Evolutionary conservation across 176 grass and related monocot genomes (phyloP).

Genomic region (Aegilops bicornis): DNA sequence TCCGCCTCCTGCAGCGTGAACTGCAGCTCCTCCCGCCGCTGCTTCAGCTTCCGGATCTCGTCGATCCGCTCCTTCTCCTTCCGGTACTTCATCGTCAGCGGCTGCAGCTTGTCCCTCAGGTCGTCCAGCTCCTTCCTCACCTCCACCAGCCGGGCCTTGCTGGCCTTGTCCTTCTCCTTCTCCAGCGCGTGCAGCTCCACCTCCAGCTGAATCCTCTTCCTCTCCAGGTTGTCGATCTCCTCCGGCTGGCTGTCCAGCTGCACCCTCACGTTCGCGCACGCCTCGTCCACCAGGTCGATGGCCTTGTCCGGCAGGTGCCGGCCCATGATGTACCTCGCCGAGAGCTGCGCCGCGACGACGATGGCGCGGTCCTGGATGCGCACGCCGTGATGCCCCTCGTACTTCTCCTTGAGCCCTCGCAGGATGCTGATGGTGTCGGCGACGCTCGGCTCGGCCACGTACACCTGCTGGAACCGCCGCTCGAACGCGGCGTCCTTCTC

Average conservation of each 20-base stretch:
- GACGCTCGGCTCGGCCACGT: constrained; percentile 76
- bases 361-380: constrained; percentile 69
- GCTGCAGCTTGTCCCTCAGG: constrained; percentile 81
- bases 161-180: constrained; percentile 91
- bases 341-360: constrained; percentile 75
- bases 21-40: constrained; percentile 49
- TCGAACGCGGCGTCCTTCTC: constrained; percentile 88
- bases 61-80: constrained; percentile 89
- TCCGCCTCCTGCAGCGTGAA: constrained; percentile 74
- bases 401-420: constrained; percentile 76
- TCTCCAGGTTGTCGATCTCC: constrained; percentile 80
- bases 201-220: constrained; percentile 78
- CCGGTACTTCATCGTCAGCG: constrained; percentile 65
- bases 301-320: constrained; percentile 82
- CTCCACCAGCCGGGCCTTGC: constrained; percentile 66
- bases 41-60: constrained; percentile 73
- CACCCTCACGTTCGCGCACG: constrained; percentile 79
- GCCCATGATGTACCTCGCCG: constrained; percentile 71
- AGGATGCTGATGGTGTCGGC: constrained; percentile 70
- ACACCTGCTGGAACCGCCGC: constrained; percentile 81
- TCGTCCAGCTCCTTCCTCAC: constrained; percentile 73
- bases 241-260: constrained; percentile 84
- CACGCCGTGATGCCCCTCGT: constrained; percentile 80
- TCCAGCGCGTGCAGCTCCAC: constrained; percentile 76
- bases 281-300: constrained; percentile 83